Conservation (phyloP, 129 eudicot genomes). For the Tanacetum coccineum region DNA sequence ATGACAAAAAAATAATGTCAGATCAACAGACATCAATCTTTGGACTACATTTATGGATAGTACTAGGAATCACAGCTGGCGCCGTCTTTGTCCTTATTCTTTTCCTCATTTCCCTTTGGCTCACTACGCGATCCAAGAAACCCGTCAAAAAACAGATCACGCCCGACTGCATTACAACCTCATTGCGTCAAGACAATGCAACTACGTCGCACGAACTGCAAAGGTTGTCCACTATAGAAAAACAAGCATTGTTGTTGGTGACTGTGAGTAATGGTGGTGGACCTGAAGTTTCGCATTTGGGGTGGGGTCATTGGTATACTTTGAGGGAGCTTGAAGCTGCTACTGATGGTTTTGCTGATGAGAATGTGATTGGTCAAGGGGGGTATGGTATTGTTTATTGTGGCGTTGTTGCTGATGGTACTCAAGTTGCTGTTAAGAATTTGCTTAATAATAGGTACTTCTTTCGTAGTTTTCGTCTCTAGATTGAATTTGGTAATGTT, state of each 20-base stretch:
- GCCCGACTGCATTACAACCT: conserved; percentile 11
- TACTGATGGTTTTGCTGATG: conserved; percentile 53
- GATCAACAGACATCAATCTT: conserved; percentile 53
- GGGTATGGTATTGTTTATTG: conserved; percentile 74
- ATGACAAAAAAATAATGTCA: conserved; percentile 24
- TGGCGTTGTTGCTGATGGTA: conserved; percentile 45
- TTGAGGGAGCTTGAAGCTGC: conserved; percentile 63
- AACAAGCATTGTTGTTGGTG: conserved; percentile 33
- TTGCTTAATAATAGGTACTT: conserved; percentile 51
- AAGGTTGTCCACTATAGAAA: conserved; percentile 25
- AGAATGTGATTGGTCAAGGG: conserved; percentile 67
- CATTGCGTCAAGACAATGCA: conserved; percentile 3
- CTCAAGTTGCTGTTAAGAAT: conserved; percentile 60
- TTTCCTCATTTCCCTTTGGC: conserved; percentile 52
- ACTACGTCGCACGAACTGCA: not conserved
- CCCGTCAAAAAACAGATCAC: conserved; percentile 15
- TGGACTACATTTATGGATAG: conserved; percentile 52
- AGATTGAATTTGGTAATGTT: not conserved
- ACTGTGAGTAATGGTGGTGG: conserved; percentile 28
- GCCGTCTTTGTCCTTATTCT: conserved; percentile 49
- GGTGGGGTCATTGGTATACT: conserved; percentile 78
- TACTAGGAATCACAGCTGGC: conserved; percentile 49
- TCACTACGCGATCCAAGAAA: conserved; percentile 30
- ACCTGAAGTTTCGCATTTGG: conserved; percentile 68
- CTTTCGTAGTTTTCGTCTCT: not conserved